These are phyloP conservation scores for Cercophora samala DNA, from an alignment of 495 filamentous ascomycete species.

Conservation along the genomic window DNA sequence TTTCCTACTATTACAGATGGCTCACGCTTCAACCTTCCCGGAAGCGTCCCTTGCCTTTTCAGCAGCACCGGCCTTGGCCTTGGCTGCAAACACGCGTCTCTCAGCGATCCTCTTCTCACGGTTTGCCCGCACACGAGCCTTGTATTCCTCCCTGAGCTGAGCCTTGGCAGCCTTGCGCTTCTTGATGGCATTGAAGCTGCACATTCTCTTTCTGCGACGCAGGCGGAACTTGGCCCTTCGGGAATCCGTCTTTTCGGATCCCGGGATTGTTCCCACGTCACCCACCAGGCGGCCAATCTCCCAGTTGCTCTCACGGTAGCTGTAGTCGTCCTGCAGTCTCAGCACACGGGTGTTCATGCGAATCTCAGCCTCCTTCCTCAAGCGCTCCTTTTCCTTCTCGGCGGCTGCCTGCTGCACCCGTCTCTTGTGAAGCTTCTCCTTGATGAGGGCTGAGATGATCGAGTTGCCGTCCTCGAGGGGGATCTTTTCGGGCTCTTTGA, in stretches of 20 bases:
- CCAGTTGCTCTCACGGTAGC: constrained; percentile 82
- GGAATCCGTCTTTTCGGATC: constrained; percentile 30
- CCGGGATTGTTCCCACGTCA: constrained; percentile 28
- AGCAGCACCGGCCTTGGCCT: constrained; percentile 12
- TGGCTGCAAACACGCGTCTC: constrained; percentile 11
- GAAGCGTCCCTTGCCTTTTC: constrained; percentile 1
- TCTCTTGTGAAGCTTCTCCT: constrained; percentile 36
- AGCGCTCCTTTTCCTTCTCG: constrained; percentile 24
- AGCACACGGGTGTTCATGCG: constrained; percentile 40
- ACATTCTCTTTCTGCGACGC: constrained; percentile 26
- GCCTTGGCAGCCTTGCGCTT: constrained; percentile 27
- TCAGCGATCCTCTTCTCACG: constrained; percentile 16
- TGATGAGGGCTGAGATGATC: constrained; percentile 33
- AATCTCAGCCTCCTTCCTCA: constrained; percentile 23
- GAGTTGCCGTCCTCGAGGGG: constrained; percentile 23
- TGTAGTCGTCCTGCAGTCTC: constrained; percentile 64
- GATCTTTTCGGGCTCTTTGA: neutral
- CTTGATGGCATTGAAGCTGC: constrained; percentile 24
- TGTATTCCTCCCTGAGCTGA: constrained; percentile 23
- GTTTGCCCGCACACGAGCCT: constrained; percentile 22
- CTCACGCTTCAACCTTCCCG: constrained; percentile 13
- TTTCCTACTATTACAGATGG: neutral
- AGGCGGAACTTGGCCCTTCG: constrained; percentile 31
- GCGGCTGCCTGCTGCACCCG: constrained; percentile 36
- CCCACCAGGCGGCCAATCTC: constrained; percentile 62